phyloP scores from a whole-genome alignment of 163 green algal genomes.

The Scenedesmus sp. region DNA sequence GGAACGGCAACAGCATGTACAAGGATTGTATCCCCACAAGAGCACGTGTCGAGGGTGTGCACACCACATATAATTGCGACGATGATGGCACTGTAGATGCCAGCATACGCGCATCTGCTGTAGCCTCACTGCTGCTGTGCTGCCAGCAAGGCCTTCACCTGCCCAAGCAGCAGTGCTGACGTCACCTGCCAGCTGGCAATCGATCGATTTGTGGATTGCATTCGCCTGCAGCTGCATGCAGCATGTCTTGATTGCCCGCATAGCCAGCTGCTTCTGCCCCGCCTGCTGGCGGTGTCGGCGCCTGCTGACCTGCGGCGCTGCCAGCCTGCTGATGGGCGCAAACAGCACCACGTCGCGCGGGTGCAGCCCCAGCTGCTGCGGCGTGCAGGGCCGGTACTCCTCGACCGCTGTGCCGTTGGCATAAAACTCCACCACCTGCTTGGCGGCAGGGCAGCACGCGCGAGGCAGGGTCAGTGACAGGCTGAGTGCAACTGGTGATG shows the following conservation, averaged over 20 bases:
- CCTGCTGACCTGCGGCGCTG: slow-evolving; percentile 44
- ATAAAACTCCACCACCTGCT: slow-evolving; percentile 50
- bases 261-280: background rate
- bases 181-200: too few relatives aligned
- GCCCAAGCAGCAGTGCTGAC: too few relatives aligned
- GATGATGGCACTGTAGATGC: background rate
- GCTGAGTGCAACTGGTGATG: background rate
- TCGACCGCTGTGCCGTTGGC: slow-evolving; percentile 51
- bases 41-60: too few relatives aligned
- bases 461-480: background rate
- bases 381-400: slow-evolving; percentile 45
- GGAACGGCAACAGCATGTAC: background rate
- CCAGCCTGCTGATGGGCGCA: slow-evolving; percentile 40
- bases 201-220: too few relatives aligned
- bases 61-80: background rate
- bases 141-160: background rate
- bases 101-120: background rate
- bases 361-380: slow-evolving; percentile 53
- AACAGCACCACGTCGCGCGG: slow-evolving; percentile 53
- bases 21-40: too few relatives aligned
- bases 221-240: background rate
- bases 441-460: background rate
- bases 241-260: background rate
- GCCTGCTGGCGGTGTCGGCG: background rate
- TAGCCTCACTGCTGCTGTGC: background rate